These are phyloP conservation scores for Leccinum insolens DNA, from an alignment of 1,284 basidiomycete genomes.

Conservation along the genomic window DNA sequence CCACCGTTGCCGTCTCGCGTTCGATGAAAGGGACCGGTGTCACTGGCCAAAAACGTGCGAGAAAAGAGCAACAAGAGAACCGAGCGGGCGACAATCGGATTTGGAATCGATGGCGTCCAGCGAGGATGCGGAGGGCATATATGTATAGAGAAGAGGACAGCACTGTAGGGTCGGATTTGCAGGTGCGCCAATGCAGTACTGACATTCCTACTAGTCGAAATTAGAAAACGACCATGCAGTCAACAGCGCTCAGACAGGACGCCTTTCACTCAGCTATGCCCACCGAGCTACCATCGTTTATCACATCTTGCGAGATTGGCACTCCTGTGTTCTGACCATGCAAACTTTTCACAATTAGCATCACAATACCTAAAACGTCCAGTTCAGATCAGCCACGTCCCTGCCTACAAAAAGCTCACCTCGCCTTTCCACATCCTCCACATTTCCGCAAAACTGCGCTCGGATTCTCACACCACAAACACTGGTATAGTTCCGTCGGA, in stretches of 20 bases:
- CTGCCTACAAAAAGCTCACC: constrained; percentile 30
- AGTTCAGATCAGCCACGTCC: neutral
- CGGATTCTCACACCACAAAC: constrained; percentile 61
- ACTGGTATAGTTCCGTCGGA: constrained; percentile 48
- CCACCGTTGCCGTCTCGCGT: too few relatives aligned
- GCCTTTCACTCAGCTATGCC: neutral
- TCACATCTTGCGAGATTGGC: constrained; percentile 21
- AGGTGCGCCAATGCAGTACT: too few relatives aligned
- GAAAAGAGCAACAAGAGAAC: too few relatives aligned
- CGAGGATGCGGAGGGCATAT: too few relatives aligned
- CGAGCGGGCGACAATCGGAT: too few relatives aligned
- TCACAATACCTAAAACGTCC: constrained; percentile 48
- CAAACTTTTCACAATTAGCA: constrained; percentile 48
- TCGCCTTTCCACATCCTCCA: constrained; percentile 44
- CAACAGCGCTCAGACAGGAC: neutral
- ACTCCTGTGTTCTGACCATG: constrained; percentile 52
- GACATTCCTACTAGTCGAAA: too few relatives aligned
- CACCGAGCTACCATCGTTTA: neutral
- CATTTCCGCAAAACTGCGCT: constrained; percentile 58
- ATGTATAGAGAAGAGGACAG: too few relatives aligned
- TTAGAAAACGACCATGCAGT: neutral
- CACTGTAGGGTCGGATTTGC: too few relatives aligned
- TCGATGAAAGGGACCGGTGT: too few relatives aligned
- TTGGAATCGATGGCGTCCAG: too few relatives aligned
- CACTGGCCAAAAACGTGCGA: too few relatives aligned